Evolutionary conservation across 495 filamentous ascomycete genomes (phyloP).

Genomic region (Chaetomidium leptoderma): DNA sequence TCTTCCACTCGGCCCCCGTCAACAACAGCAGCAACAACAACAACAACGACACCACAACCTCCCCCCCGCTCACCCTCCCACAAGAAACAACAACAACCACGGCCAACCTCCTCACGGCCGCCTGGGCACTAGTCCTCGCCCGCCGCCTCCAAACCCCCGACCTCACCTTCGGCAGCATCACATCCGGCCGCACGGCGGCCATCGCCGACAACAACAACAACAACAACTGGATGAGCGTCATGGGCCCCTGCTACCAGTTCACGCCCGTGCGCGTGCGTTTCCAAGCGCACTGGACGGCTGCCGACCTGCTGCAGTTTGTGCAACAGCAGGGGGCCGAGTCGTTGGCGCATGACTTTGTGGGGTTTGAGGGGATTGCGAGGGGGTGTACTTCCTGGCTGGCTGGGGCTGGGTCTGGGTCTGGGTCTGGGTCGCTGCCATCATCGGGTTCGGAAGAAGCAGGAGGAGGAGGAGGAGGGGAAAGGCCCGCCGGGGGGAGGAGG

Average conservation of each 20-base stretch:
- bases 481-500: no score
- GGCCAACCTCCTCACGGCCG: constrained; percentile 54
- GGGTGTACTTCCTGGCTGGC: constrained; percentile 27
- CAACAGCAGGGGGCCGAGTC: constrained; percentile 39
- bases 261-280: constrained; percentile 38
- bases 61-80: constrained; percentile 27
- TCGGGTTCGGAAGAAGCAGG: neutral
- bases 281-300: constrained; percentile 20
- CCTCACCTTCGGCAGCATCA: constrained; percentile 59
- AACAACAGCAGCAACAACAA: no score
- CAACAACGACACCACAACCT: no score
- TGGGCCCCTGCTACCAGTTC: constrained; percentile 45
- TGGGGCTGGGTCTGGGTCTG: no score
- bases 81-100: constrained; percentile 46
- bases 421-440: no score
- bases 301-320: constrained; percentile 32
- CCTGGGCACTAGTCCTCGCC: constrained; percentile 59
- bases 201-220: constrained; percentile 43
- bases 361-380: constrained; percentile 33
- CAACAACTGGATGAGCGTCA: constrained; percentile 26
- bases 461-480: neutral
- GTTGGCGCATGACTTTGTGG: constrained; percentile 36
- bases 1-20: constrained; percentile 33
- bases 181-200: constrained; percentile 54
- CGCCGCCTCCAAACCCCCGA: constrained; percentile 46